A percentile compares a stretch with the other conserved stretches of the same genome.
Conservation (phyloP, 768 basidiomycete species). For the Tylopilus subfusipes region DNA sequence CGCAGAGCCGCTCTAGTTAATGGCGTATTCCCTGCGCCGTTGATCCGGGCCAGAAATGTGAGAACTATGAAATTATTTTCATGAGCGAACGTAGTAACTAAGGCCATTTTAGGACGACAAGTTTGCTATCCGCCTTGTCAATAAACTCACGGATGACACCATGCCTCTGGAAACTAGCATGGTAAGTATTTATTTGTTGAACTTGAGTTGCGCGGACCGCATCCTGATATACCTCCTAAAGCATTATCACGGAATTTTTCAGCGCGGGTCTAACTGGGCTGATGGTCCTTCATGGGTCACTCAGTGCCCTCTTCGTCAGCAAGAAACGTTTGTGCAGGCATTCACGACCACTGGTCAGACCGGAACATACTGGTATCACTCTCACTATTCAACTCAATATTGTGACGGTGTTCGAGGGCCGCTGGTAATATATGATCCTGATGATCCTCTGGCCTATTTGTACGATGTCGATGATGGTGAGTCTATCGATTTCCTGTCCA, state of each 20-base stretch:
- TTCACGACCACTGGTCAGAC: slow-evolving; percentile 22
- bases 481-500: background rate
- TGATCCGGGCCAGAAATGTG: slow-evolving; percentile 39
- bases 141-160: slow-evolving; percentile 32
- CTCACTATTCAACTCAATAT: background rate
- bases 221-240: slow-evolving; percentile 4
- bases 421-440: background rate
- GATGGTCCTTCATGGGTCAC: background rate
- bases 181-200: slow-evolving; percentile 13
- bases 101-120: background rate
- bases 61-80: background rate
- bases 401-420: background rate
- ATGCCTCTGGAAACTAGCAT: slow-evolving; percentile 47
- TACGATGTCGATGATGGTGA: slow-evolving; percentile 44
- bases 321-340: slow-evolving; percentile 34
- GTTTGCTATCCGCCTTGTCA: background rate
- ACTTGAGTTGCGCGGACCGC: slow-evolving; percentile 2
- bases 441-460: slow-evolving; percentile 11
- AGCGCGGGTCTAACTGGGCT: background rate
- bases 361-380: slow-evolving; percentile 45
- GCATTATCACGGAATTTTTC: background rate
- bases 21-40: slow-evolving; percentile 36
- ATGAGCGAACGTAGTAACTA: background rate
- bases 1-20: background rate
- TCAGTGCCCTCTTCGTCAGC: background rate